Base-by-base conservation (phyloP, 257 asterid species). In the Asclepias syriaca region DNA sequence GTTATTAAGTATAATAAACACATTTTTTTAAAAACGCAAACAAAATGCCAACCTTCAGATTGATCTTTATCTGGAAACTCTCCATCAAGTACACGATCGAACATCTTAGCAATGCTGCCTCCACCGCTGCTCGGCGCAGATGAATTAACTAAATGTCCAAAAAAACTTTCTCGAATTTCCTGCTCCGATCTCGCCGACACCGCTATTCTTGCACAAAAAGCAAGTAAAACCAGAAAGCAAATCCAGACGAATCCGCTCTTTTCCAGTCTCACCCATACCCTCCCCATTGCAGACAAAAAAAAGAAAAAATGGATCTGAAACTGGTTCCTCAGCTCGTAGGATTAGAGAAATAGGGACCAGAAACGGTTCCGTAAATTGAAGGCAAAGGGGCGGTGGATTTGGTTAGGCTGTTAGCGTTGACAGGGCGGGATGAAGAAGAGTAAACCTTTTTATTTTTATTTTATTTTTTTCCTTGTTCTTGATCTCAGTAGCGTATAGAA, bases 1-100 rank as follows among this genome's bases (percentile, higher is more conserved):
- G 37, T 32, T n/a, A 37, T 43, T 43, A 34, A 16, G 9, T 34
- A 10, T 18, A 63, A 7, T 16, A 63, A 63, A 63, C 14, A 32
- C 2, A 32, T 6, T 1, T 51, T 18, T 3, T 2, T 4, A 2
- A 6, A 2, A 61, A 63, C 15, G 21, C 18, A 37, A n/a, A 15
- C 18, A 40, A 27, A 59, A 55, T 40, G n/a, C 73, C 59, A 59
- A 87, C 99, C 90, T 84, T 91, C 91, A 77, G 97, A 83, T 72
- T 88, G 92, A 80, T 94, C 99, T 73, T 90, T 91, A 74, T 94
- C 99, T 2, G 97, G 78, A 19, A 94, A 94, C 84, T 94, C 99
- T 72, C 88, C 92, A 65, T 94, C 93, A 79, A 94, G 80, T 69
- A 90, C 99, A n/a, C 96, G 96, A 85, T 88, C 97, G 53, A 94